These are phyloP conservation scores for Neurospora africana DNA, from an alignment of 495 filamentous ascomycete genomes.

Conservation along the genomic window DNA sequence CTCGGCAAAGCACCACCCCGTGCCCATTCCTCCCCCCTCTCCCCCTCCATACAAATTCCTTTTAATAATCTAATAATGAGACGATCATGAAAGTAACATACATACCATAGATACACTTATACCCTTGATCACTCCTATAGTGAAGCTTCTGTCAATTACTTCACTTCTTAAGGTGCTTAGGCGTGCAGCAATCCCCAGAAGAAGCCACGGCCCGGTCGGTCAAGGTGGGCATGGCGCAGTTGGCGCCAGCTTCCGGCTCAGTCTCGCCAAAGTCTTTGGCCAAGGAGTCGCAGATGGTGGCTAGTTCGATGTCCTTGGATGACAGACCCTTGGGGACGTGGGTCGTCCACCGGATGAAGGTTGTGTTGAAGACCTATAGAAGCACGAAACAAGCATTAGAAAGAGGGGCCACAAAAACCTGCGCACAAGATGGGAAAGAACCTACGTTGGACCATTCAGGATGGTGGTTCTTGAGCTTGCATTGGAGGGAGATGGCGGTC, in stretches of 20 bases:
- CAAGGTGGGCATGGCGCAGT: conserved; percentile 13
- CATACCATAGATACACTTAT: not conserved
- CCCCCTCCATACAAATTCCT: not conserved
- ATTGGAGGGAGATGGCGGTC: conserved; percentile 45
- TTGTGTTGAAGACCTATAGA: conserved; percentile 47
- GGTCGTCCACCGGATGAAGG: conserved; percentile 62
- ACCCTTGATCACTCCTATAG: not conserved
- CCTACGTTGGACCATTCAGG: conserved; percentile 49
- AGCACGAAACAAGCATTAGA: not conserved
- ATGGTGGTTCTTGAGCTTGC: conserved; percentile 48
- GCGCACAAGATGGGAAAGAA: too few relatives aligned
- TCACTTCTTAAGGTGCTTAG: conserved; percentile 15
- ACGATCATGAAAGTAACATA: not conserved
- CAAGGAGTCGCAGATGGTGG: conserved; percentile 53
- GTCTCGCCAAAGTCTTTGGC: conserved; percentile 43
- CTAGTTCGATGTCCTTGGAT: conserved; percentile 53
- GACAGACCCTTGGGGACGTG: conserved; percentile 64
- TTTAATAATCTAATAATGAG: conserved; percentile 7
- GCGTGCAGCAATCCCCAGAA: conserved; percentile 38
- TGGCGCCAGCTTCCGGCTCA: not conserved
- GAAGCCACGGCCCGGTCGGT: conserved; percentile 25
- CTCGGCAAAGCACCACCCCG: not conserved
- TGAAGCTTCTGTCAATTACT: not conserved
- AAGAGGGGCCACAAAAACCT: too few relatives aligned
- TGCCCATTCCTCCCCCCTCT: not conserved